A percentile compares a stretch with the other conserved stretches of the same genome.
These are phyloP conservation scores for Abrus pulchellus DNA, from an alignment of 306 rosid genomes.

Conservation along the genomic window DNA sequence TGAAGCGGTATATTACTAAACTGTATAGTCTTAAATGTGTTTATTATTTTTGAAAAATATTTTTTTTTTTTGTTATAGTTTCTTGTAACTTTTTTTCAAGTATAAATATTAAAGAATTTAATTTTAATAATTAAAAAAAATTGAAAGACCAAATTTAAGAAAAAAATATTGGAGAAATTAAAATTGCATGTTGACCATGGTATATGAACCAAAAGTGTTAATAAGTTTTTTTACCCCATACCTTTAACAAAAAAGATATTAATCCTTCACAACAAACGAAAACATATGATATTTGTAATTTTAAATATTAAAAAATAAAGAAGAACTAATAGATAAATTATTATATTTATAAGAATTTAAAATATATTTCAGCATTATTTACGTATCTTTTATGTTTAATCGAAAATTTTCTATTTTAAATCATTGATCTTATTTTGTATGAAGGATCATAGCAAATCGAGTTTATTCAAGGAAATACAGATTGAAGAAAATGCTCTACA, in stretches of 20 bases:
- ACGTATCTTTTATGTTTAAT: not conserved
- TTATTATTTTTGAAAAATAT: not conserved
- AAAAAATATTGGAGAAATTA: too few species aligned
- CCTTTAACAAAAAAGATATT: not conserved
- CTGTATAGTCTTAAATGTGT: not conserved
- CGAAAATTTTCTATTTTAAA: not conserved
- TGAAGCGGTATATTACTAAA: not conserved
- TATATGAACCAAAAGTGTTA: too few species aligned
- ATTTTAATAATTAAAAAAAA: too few species aligned
- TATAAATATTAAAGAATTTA: too few species aligned
- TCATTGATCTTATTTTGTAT: not conserved
- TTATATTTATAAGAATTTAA: not conserved
- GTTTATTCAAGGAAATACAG: not conserved
- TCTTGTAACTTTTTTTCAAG: too few species aligned
- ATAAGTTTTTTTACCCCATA: too few species aligned
- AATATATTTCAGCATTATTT: not conserved
- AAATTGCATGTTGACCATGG: too few species aligned
- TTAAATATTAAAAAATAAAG: not conserved
- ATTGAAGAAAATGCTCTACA: not conserved
- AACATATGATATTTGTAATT: not conserved
- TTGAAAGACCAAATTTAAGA: too few species aligned
- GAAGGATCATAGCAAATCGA: constrained; percentile 1
- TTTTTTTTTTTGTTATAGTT: not conserved
- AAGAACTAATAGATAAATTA: not conserved
- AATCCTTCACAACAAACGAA: not conserved